Percentiles rank a stretch among this genome's conserved stretches.
These are phyloP conservation scores for Malassezia nana DNA, from an alignment of 1,284 basidiomycete species.

Conservation along the genomic window DNA sequence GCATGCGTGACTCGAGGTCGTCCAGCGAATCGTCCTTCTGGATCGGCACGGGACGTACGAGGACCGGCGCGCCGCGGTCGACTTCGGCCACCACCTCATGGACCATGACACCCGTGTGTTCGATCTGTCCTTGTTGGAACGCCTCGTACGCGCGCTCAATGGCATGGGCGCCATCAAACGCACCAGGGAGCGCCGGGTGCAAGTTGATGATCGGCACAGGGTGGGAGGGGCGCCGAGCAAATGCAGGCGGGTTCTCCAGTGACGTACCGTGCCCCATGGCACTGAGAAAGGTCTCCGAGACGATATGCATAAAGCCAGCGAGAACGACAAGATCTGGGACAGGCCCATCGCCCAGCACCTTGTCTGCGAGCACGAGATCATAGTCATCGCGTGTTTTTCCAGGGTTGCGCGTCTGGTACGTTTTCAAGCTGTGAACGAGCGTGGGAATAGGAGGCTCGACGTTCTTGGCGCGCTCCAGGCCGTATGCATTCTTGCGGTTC, in stretches of 20 bases:
- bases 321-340: constrained; percentile 76
- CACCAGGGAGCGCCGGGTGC: constrained; percentile 86
- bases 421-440: constrained; percentile 70
- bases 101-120: constrained; percentile 74
- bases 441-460: constrained; percentile 66
- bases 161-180: constrained; percentile 85
- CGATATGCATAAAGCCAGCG: constrained; percentile 96
- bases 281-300: constrained; percentile 54
- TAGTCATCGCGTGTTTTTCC: constrained; percentile 72
- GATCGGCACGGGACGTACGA: constrained; percentile 70
- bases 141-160: constrained; percentile 82
- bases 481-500: constrained; percentile 82
- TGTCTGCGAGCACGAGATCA: constrained; percentile 68
- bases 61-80: constrained; percentile 76
- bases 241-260: constrained; percentile 19
- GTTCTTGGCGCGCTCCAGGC: constrained; percentile 67
- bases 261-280: constrained; percentile 33
- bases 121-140: constrained; percentile 59
- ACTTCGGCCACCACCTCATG: constrained; percentile 88
- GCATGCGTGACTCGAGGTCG: constrained; percentile 68
- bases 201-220: constrained; percentile 85
- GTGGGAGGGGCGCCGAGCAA: constrained; percentile 26
- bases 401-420: constrained; percentile 63
- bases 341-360: constrained; percentile 53
- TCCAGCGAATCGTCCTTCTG: constrained; percentile 61